Conservation (phyloP, 148 eudicot species). For the Rhododendron williamsianum region DNA sequence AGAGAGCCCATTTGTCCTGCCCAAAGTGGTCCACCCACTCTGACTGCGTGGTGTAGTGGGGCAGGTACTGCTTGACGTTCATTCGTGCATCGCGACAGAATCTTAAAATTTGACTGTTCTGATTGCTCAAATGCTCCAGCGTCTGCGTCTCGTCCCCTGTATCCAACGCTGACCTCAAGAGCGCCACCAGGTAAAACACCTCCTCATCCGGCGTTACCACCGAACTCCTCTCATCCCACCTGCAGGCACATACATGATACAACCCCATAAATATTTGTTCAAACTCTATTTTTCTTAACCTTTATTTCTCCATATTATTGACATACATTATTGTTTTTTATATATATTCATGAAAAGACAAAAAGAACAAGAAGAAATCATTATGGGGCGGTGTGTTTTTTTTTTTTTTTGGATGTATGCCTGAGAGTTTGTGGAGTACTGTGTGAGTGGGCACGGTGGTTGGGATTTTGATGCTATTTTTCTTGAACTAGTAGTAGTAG, state of each 20-base stretch:
- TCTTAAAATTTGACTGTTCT: slow-evolving; percentile 47
- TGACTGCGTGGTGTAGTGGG: slow-evolving; percentile 54
- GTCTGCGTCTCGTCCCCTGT: slow-evolving; percentile 54
- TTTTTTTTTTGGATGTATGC: neutral
- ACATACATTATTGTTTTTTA: too few relatives aligned
- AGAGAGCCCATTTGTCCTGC: slow-evolving; percentile 57
- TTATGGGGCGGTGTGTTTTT: neutral
- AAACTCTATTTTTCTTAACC: too few relatives aligned
- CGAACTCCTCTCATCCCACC: slow-evolving; percentile 74
- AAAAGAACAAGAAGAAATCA: neutral
- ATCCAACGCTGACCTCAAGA: slow-evolving; percentile 64
- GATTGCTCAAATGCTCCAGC: slow-evolving; percentile 45
- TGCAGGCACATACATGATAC: slow-evolving; percentile 10
- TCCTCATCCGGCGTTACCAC: slow-evolving; percentile 75
- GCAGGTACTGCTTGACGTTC: slow-evolving; percentile 66
- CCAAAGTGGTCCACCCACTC: slow-evolving; percentile 85
- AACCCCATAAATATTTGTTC: neutral
- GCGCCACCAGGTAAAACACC: slow-evolving; percentile 68
- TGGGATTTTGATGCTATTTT: slow-evolving; percentile 10
- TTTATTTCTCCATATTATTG: too few relatives aligned
- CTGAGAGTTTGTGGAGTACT: neutral
- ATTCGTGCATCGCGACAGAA: slow-evolving; percentile 56
- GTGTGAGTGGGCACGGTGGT: neutral
- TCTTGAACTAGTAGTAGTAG: neutral
- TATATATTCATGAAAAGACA: neutral